Evolutionary conservation across 495 filamentous ascomycete genomes (phyloP), one percentile per base, ranked within the genome.

Genomic region (Penicillium macrosclerotiorum): DNA sequence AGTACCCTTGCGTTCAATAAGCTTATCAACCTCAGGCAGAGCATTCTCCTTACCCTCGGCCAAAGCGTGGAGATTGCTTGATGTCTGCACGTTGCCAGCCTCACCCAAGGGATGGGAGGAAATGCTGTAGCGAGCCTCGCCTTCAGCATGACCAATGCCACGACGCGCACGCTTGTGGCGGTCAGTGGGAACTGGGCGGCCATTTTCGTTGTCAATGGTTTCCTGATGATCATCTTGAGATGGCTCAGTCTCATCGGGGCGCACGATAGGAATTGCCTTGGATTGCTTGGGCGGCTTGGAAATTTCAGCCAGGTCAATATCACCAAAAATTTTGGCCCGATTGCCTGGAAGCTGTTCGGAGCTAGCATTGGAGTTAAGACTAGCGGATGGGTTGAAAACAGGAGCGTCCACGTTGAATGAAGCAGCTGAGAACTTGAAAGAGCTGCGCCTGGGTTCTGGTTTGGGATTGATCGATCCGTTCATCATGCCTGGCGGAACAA

Each of bases 381-480:
- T 67, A n/a, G 35, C 57, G 24, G 62, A 51, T 1, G 90, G 89
- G 26, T 82, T 87, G 65, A 96, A 96, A 5, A 77, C 74, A 27
- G 90, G 88, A 7, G 87, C 90, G 62, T 85, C 84, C 0, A 89
- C 86, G 42, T 89, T 86, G 72, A 96, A 89, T 2, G 81, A 78
- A 26, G 84, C 74, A 5, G 83, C 69, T 11, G 83, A 85, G 65
- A 90, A 92, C 63, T 77, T 86, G 71, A 94, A 91, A 37, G 84
- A 79, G 54, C 77, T 77, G 22, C 63, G 64, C 11, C 52, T 62
- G 18, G 49, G 37, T 5, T 51, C 47, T 20, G 41, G 37, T 7
- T 51, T 45, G 12, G 50, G 53, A 8, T 47, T 22, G 3, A 48
- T 17, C 8, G 53, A 20, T n/a, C 38, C 47, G 4, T 47, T 41